Percentiles rank a stretch among this genome's conserved stretches.
Evolutionary conservation across 192 early-diverging fungal species (phyloP).

Genomic region (Gaertneriomyces semiglobifer): DNA sequence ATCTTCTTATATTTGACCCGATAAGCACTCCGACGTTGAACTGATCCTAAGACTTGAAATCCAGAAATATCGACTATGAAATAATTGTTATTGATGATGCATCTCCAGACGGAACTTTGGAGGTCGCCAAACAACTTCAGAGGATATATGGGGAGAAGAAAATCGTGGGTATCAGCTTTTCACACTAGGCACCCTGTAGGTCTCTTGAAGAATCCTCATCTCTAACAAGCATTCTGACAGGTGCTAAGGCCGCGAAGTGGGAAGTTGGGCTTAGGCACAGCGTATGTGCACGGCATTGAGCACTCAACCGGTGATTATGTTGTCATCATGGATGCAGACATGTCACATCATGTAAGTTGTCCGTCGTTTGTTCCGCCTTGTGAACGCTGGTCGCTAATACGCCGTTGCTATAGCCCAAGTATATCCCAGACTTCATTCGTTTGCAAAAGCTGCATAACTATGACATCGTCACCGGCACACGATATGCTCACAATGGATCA

Average conservation of each 20-base stretch:
- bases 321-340: constrained; percentile 98
- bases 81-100: constrained; percentile 96
- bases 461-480: constrained; percentile 93
- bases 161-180: constrained; percentile 59
- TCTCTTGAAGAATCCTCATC: no score
- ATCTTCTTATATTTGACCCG: neutral
- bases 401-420: constrained; percentile 71
- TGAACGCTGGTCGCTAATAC: neutral
- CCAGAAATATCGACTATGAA: constrained; percentile 84
- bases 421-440: constrained; percentile 91
- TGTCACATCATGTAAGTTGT: constrained; percentile 88
- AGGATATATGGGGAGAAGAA: constrained; percentile 78
- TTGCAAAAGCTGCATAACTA: constrained; percentile 77
- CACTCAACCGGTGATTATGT: constrained; percentile 92
- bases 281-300: constrained; percentile 92
- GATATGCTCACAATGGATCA: constrained; percentile 81
- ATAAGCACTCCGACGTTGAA: neutral
- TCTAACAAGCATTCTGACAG: constrained; percentile 34
- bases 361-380: neutral
- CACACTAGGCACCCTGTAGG: neutral
- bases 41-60: neutral
- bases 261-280: constrained; percentile 93
- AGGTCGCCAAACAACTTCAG: constrained; percentile 86
- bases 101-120: constrained; percentile 92
- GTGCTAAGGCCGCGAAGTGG: constrained; percentile 88